Conservation (phyloP, 805 yeast genomes). For the Grigorovia humatica region DNA sequence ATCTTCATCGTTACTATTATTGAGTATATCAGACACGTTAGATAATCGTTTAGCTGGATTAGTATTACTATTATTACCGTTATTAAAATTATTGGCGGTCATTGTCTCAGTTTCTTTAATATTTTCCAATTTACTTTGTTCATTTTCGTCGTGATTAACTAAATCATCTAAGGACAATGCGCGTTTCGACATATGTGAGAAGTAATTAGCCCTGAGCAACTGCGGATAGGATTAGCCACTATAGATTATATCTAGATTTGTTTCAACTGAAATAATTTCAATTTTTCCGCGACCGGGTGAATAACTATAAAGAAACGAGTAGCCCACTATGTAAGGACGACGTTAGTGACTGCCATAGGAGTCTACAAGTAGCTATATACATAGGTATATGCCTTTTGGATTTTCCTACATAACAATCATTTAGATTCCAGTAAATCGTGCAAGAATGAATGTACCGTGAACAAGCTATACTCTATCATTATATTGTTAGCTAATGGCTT, state of each 20-base stretch:
- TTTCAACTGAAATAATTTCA: not conserved
- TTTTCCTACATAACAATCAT: too few species aligned
- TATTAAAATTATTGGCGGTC: not conserved
- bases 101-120: not conserved
- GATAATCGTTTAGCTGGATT: not conserved
- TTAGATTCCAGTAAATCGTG: too few species aligned
- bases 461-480: not conserved
- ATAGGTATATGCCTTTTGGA: too few species aligned
- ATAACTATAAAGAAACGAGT: too few species aligned
- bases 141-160: constrained; percentile 28
- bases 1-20: not conserved
- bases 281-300: not conserved
- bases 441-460: too few species aligned
- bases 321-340: not conserved
- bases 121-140: constrained; percentile 13
- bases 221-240: too few species aligned
- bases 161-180: constrained; percentile 28
- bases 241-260: too few species aligned
- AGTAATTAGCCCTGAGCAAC: too few species aligned
- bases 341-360: not conserved
- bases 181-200: constrained; percentile 13
- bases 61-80: too few species aligned
- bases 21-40: constrained; percentile 2
- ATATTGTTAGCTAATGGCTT: not conserved
- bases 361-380: too few species aligned